These are phyloP conservation scores for Fomitopsis schrenkii DNA, from an alignment of 1,284 basidiomycete genomes.

Conservation along the genomic window DNA sequence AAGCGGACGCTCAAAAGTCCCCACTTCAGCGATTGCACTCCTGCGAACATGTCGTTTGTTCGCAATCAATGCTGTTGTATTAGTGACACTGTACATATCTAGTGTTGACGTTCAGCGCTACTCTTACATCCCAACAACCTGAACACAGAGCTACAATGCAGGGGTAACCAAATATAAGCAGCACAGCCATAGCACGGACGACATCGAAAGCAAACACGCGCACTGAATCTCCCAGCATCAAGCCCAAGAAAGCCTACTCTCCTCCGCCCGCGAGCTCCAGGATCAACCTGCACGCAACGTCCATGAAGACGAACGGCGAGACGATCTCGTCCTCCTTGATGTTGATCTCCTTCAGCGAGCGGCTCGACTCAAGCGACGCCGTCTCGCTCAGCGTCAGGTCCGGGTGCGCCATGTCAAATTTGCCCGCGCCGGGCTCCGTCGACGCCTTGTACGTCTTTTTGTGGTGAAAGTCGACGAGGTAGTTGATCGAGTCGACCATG, in stretches of 20 bases:
- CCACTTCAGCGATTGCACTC: neutral
- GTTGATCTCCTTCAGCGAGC: slow-evolving; percentile 46
- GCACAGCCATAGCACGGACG: slow-evolving; percentile 18
- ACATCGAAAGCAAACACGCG: slow-evolving; percentile 14
- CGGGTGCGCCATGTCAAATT: slow-evolving; percentile 60
- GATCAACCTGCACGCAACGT: slow-evolving; percentile 85
- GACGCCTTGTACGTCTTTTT: slow-evolving; percentile 84
- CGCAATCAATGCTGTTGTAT: neutral
- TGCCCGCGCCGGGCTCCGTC: slow-evolving; percentile 56
- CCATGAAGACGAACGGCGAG: slow-evolving; percentile 95
- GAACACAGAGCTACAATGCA: slow-evolving; percentile 18
- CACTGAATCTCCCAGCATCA: slow-evolving; percentile 6
- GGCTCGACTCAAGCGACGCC: slow-evolving; percentile 40
- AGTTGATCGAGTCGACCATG: slow-evolving; percentile 93
- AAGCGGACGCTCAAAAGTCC: no score
- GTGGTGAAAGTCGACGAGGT: slow-evolving; percentile 97
- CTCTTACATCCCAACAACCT: slow-evolving; percentile 7
- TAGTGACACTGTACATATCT: slow-evolving; percentile 1
- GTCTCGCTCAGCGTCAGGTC: slow-evolving; percentile 47
- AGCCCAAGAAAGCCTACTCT: slow-evolving; percentile 14
- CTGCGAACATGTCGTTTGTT: neutral
- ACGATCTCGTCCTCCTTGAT: slow-evolving; percentile 73
- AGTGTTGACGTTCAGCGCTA: slow-evolving; percentile 2
- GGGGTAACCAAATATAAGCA: slow-evolving; percentile 15
- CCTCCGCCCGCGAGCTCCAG: slow-evolving; percentile 72